Conservation (phyloP, 2,329 filamentous ascomycete species). For the Ceratocystis cubensis region DNA sequence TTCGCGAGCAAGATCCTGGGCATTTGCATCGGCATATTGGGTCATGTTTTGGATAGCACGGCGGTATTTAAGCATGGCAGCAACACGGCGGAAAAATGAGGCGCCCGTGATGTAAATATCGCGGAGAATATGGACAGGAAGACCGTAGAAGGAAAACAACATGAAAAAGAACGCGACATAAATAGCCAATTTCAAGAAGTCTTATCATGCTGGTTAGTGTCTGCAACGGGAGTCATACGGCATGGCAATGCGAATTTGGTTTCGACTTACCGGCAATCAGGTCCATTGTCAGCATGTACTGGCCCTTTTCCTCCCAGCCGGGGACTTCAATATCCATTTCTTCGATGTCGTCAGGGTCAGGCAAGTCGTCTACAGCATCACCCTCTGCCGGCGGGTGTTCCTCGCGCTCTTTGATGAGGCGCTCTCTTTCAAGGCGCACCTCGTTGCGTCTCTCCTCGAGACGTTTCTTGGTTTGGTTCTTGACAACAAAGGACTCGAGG, state of each 20-base stretch:
- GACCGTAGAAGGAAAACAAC: slow-evolving; percentile 81
- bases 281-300: slow-evolving; percentile 82
- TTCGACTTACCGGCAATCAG: slow-evolving; percentile 55
- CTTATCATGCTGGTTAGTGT: slow-evolving; percentile 32
- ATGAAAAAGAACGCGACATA: slow-evolving; percentile 90
- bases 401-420: slow-evolving; percentile 39
- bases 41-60: slow-evolving; percentile 93
- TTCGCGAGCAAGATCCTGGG: slow-evolving; percentile 70
- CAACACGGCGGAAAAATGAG: slow-evolving; percentile 81
- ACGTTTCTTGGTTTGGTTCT: slow-evolving; percentile 58
- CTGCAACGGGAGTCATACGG: neutral
- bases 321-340: slow-evolving; percentile 92
- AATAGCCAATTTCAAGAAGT: slow-evolving; percentile 80
- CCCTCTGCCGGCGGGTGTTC: slow-evolving; percentile 37
- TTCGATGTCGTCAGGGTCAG: slow-evolving; percentile 63
- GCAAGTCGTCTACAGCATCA: slow-evolving; percentile 29
- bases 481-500: slow-evolving; percentile 61
- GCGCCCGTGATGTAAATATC: slow-evolving; percentile 90
- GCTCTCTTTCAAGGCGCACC: slow-evolving; percentile 46
- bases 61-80: slow-evolving; percentile 77
- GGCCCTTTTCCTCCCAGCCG: slow-evolving; percentile 91
- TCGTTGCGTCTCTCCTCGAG: slow-evolving; percentile 56
- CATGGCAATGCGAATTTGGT: neutral
- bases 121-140: slow-evolving; percentile 92
- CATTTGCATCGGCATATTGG: slow-evolving; percentile 78